phyloP scores from a whole-genome alignment of 2,329 filamentous ascomycete genomes.

The Epichloe gansuensis region DNA sequence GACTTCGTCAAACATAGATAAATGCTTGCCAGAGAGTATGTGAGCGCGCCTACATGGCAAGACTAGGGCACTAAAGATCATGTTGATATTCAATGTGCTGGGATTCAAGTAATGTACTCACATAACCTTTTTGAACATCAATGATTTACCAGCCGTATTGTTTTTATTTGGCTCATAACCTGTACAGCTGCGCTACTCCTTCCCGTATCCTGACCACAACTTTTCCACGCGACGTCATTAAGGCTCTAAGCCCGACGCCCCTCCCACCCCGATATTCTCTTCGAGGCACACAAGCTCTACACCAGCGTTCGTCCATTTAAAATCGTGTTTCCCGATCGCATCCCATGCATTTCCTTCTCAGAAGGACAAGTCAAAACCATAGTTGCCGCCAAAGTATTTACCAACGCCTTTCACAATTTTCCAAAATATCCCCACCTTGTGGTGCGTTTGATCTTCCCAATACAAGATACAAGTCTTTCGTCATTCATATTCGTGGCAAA shows the following conservation, averaged over 20 bases:
- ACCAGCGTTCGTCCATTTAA: neutral
- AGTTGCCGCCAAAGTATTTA: neutral
- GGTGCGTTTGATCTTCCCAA: neutral
- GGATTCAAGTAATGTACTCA: neutral
- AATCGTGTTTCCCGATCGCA: neutral
- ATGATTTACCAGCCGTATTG: neutral
- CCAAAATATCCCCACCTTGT: neutral
- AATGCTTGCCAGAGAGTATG: too few relatives aligned
- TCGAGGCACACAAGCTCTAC: neutral
- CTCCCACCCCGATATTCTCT: neutral
- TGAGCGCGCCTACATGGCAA: neutral
- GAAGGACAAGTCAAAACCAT: neutral
- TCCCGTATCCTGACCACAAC: neutral
- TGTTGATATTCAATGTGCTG: neutral
- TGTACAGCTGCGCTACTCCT: neutral
- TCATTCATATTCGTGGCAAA: constrained; percentile 5
- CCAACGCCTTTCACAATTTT: constrained; percentile 3
- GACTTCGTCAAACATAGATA: too few relatives aligned
- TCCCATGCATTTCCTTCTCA: neutral
- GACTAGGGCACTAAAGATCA: neutral
- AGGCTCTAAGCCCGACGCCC: neutral
- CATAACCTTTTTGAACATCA: neutral
- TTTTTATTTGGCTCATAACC: neutral
- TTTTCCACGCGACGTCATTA: neutral
- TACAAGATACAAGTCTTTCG: neutral